phyloP scores from a whole-genome alignment of 2,329 filamentous ascomycete genomes.

The Fusarium decemcellulare region DNA sequence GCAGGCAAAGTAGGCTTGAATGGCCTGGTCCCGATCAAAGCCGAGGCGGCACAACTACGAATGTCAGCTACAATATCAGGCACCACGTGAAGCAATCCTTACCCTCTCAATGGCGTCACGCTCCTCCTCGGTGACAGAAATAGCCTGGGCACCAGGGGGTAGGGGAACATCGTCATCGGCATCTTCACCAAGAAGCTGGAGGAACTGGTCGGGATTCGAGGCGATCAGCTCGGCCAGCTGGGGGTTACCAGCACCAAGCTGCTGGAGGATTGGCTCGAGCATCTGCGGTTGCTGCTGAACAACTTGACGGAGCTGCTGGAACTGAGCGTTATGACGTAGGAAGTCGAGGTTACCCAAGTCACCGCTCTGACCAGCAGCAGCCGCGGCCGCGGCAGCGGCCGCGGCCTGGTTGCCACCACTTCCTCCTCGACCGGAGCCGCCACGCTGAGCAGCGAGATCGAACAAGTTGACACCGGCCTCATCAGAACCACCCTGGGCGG shows the following conservation, averaged over 20 bases:
- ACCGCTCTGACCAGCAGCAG: constrained; percentile 65
- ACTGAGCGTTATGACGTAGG: constrained; percentile 94
- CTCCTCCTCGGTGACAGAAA: constrained; percentile 95
- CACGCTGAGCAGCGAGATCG: constrained; percentile 88
- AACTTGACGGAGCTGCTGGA: constrained; percentile 96
- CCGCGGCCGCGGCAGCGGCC: constrained; percentile 62
- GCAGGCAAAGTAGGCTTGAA: constrained; percentile 98
- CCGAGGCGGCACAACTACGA: constrained; percentile 88
- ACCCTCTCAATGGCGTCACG: constrained; percentile 96
- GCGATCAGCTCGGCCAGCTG: constrained; percentile 94
- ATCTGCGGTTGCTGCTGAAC: constrained; percentile 98
- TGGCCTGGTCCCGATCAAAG: constrained; percentile 92
- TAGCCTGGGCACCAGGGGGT: constrained; percentile 89
- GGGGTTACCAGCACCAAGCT: constrained; percentile 94
- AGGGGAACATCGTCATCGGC: constrained; percentile 86
- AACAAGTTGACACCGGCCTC: constrained; percentile 89
- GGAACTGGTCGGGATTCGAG: constrained; percentile 92
- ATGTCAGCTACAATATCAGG: constrained; percentile 10
- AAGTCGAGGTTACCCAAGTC: constrained; percentile 89
- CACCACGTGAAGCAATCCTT: constrained; percentile 55
- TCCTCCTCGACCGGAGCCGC: constrained; percentile 61
- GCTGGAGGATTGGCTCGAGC: constrained; percentile 97
- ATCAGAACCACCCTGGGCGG: constrained; percentile 64
- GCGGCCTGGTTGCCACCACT: constrained; percentile 58
- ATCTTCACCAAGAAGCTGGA: constrained; percentile 91